Base-by-base conservation (phyloP, 2,329 filamentous ascomycete genomes). In the Coniochaeta sp. region DNA sequence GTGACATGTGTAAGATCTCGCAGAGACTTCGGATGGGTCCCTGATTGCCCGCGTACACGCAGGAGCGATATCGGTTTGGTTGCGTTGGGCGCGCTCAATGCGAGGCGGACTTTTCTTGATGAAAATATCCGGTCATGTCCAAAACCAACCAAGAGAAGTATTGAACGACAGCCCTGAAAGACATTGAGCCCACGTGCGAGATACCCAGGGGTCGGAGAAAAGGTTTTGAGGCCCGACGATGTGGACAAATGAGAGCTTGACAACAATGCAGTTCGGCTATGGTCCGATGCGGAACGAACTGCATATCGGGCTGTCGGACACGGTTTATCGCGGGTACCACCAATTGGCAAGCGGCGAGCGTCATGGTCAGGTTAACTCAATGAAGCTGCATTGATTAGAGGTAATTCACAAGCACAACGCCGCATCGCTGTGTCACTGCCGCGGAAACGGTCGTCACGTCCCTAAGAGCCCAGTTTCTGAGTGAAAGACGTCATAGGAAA, bases 191-290 rank as follows among this genome's bases (percentile, higher is more conserved):
- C 64, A 64, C 62, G 62, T 65, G 63, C 59, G 54, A 56, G 57
- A 28, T 32, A 34, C 58, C 17, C 26, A 58, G 60, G 56, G 59
- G 58, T 24, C 47, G 47, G 47, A 17, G 16, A 30, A 52, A 52
- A 44, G 58, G 59, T 42, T 58, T 64, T 61, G 61, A 62, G 59
- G 62, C 60, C 58, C 36, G 59, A 64, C 47, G 22, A 36, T 44
- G 30, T 28, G 40, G 57, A 61, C 67, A 66, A 69, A 69, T 69
- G 60, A 61, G 58, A 60, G 64, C 32, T 62, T 68, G 67, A 68
- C 67, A 69, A 69, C 65, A 68, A 67, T 62, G 64, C 66, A 66
- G 62, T 61, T 62, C 58, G 19, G 62, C 58, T 57, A 60, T 62
- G 57, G 60, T 59, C 62, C 62, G 62, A 60, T 60, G 60, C 56